Evolutionary conservation across 352 stramenopile species (phyloP).

Genomic region (Plasmopara viticola): DNA sequence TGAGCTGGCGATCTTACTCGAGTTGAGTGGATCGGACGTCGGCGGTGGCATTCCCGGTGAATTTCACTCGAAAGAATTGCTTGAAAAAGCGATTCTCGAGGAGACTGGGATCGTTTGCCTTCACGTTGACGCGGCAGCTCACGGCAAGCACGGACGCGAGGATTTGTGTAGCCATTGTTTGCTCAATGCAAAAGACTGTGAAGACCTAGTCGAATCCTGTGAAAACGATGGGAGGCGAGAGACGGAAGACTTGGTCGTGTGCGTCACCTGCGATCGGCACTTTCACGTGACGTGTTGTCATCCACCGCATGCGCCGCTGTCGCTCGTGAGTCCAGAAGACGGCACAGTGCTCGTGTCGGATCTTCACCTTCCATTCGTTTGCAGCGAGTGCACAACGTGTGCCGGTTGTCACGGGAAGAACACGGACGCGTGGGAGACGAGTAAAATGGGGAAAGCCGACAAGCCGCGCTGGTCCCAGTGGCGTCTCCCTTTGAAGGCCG

Average conservation of each 20-base stretch:
- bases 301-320: slow-evolving; percentile 53
- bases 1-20: slow-evolving; percentile 28
- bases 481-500: slow-evolving; percentile 54
- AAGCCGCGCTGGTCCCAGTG: slow-evolving; percentile 55
- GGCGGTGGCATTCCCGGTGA: slow-evolving; percentile 19
- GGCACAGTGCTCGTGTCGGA: slow-evolving; percentile 50
- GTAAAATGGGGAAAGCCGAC: neutral
- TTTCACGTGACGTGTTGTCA: slow-evolving; percentile 78
- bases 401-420: slow-evolving; percentile 40
- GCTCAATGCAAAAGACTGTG: slow-evolving; percentile 17
- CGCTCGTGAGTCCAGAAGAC: slow-evolving; percentile 52
- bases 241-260: slow-evolving; percentile 42
- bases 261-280: slow-evolving; percentile 37
- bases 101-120: slow-evolving; percentile 15
- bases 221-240: slow-evolving; percentile 3
- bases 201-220: slow-evolving; percentile 8
- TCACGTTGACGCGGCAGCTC: neutral
- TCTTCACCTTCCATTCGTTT: slow-evolving; percentile 65
- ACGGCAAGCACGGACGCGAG: neutral
- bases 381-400: slow-evolving; percentile 53
- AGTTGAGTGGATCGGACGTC: slow-evolving; percentile 22
- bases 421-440: neutral
- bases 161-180: slow-evolving; percentile 23
- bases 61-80: slow-evolving; percentile 33
- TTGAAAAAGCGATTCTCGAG: slow-evolving; percentile 32